Conservation (phyloP, 257 asterid genomes). For the Lavandula angustifolia region DNA sequence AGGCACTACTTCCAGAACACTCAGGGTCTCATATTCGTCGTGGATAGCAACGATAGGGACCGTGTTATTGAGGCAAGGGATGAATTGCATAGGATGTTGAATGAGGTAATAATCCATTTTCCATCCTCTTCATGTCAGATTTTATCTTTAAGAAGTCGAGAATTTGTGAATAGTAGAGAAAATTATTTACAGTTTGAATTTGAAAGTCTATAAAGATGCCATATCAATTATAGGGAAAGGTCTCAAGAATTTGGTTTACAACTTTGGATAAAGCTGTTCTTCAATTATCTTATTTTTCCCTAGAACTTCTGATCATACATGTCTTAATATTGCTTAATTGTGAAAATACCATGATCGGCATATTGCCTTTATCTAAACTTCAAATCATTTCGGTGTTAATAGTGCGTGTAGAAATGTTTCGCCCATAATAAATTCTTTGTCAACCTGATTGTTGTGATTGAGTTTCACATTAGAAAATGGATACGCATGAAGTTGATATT, state of each 20-base stretch:
- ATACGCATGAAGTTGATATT: neutral
- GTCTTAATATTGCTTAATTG: neutral
- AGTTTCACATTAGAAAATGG: neutral
- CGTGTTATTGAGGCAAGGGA: slow-evolving; percentile 95
- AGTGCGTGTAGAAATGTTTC: neutral
- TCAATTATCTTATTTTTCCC: neutral
- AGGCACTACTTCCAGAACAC: slow-evolving; percentile 98
- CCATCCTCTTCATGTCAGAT: neutral
- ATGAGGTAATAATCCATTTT: slow-evolving; percentile 56
- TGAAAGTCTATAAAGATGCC: neutral
- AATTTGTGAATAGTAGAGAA: neutral
- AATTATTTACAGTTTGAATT: neutral
- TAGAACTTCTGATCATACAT: neutral
- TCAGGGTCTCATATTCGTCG: slow-evolving; percentile 91
- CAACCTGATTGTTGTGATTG: neutral
- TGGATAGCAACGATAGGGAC: slow-evolving; percentile 94
- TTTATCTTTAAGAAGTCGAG: slow-evolving; percentile 9
- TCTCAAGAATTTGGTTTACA: no score
- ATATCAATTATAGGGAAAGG: neutral
- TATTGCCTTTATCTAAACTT: neutral
- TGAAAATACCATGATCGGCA: no score
- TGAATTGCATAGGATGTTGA: slow-evolving; percentile 94
- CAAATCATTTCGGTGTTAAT: neutral
- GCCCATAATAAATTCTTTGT: neutral
- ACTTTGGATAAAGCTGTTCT: neutral